Evolutionary conservation across 768 basidiomycete genomes (phyloP).

Genomic region (Dentipellis sp.): DNA sequence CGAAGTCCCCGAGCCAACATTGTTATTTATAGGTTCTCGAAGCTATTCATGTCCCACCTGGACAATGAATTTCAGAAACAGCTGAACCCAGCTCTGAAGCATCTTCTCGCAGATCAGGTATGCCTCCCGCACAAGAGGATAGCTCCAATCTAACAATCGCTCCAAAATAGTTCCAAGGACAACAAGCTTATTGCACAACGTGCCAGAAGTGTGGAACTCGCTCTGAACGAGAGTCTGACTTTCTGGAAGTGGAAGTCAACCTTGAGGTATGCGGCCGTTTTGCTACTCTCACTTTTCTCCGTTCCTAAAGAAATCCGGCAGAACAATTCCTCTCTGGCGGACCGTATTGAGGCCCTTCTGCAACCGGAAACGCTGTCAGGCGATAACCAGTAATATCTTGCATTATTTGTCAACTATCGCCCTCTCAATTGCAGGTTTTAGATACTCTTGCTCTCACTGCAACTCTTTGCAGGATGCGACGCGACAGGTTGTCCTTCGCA

Average conservation of each 20-base stretch:
- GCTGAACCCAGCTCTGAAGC: constrained; percentile 45
- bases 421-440: constrained; percentile 19
- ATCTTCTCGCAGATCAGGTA: constrained; percentile 70
- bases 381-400: constrained; percentile 61
- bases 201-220: constrained; percentile 61
- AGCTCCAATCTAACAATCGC: not conserved
- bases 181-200: constrained; percentile 68
- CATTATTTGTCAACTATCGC: not conserved
- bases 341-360: constrained; percentile 56
- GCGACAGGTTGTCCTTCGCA: constrained; percentile 59
- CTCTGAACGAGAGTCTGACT: constrained; percentile 64
- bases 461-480: constrained; percentile 67
- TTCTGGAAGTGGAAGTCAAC: constrained; percentile 83
- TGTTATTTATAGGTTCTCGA: constrained; percentile 62
- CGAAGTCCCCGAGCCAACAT: not conserved
- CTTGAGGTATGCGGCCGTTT: constrained; percentile 44
- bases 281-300: not conserved
- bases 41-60: constrained; percentile 86
- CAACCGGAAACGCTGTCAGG: constrained; percentile 66
- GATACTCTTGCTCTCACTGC: constrained; percentile 78
- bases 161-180: constrained; percentile 71
- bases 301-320: constrained; percentile 18
- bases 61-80: constrained; percentile 86
- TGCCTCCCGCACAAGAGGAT: constrained; percentile 3
- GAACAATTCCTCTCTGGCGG: constrained; percentile 67